phyloP scores from a whole-genome alignment of 2,329 filamentous ascomycete species.

The Fusarium multiceps region DNA sequence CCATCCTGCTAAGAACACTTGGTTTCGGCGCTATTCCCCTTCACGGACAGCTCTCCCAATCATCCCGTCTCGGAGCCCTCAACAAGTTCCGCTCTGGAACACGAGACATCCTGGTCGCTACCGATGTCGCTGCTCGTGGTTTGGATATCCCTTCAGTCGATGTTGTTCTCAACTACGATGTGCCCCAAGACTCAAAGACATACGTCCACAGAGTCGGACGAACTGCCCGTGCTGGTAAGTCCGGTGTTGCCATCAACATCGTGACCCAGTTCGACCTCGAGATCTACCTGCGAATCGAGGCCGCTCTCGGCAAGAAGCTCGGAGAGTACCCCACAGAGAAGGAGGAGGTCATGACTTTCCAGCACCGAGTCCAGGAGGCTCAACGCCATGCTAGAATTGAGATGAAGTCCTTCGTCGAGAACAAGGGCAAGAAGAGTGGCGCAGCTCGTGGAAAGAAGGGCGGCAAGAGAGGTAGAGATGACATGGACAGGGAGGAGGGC shows the following conservation, averaged over 20 bases:
- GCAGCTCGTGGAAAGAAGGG: conserved; percentile 58
- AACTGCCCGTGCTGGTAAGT: conserved; percentile 87
- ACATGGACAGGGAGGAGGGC: conserved; percentile 82
- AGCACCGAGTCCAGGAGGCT: conserved; percentile 81
- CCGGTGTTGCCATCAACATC: conserved; percentile 81
- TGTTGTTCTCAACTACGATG: conserved; percentile 85
- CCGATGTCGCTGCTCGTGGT: conserved; percentile 92
- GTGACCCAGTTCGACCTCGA: conserved; percentile 91
- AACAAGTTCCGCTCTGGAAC: conserved; percentile 87
- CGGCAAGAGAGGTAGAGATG: conserved; percentile 60
- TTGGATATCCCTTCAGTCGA: conserved; percentile 94
- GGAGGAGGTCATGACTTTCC: conserved; percentile 88
- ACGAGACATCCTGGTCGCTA: conserved; percentile 90
- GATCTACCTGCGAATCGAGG: conserved; percentile 83
- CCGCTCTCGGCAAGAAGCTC: conserved; percentile 81
- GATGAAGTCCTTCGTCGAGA: conserved; percentile 83
- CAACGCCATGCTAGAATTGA: conserved; percentile 82
- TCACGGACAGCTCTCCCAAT: conserved; percentile 91
- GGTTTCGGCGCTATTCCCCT: conserved; percentile 93
- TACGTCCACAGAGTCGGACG: conserved; percentile 92
- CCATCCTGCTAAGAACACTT: conserved; percentile 83
- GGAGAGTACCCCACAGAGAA: conserved; percentile 75
- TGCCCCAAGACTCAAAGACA: conserved; percentile 87
- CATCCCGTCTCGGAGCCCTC: conserved; percentile 84
- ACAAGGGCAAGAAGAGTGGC: conserved; percentile 67